phyloP scores from a whole-genome alignment of 257 asterid genomes.

The Orobanche coerulescens region DNA sequence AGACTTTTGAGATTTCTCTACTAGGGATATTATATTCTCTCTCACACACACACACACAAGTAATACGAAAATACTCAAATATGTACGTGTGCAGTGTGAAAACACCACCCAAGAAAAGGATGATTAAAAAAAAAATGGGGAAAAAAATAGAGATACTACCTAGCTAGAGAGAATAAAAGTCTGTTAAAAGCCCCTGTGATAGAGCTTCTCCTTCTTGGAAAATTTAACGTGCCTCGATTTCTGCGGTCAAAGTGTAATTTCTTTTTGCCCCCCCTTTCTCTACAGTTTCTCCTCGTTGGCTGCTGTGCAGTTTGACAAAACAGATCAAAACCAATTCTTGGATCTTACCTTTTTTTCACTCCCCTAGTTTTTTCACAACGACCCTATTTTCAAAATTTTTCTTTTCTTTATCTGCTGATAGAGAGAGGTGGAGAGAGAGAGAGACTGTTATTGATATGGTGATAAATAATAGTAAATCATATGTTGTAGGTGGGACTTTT shows the following conservation, averaged over 20 bases:
- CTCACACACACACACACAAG: slow-evolving; percentile 6
- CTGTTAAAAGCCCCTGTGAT: slow-evolving; percentile 31
- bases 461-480: too few species aligned
- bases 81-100: slow-evolving; percentile 22
- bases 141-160: slow-evolving; percentile 24
- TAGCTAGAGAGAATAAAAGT: slow-evolving; percentile 50
- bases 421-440: neutral
- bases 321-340: slow-evolving; percentile 23
- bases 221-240: slow-evolving; percentile 55
- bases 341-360: slow-evolving; percentile 21
- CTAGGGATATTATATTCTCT: neutral
- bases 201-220: slow-evolving; percentile 27
- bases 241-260: slow-evolving; percentile 57
- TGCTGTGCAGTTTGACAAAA: slow-evolving; percentile 35
- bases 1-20: slow-evolving; percentile 32
- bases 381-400: neutral
- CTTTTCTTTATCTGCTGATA: neutral
- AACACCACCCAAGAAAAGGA: neutral
- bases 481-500: too few species aligned
- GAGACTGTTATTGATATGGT: neutral
- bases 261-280: slow-evolving; percentile 13
- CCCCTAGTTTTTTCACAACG: neutral
- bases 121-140: neutral
- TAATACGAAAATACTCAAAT: neutral
- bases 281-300: slow-evolving; percentile 29